Conservation (phyloP, 306 rosid species). For the Ormosia semicastrata region DNA sequence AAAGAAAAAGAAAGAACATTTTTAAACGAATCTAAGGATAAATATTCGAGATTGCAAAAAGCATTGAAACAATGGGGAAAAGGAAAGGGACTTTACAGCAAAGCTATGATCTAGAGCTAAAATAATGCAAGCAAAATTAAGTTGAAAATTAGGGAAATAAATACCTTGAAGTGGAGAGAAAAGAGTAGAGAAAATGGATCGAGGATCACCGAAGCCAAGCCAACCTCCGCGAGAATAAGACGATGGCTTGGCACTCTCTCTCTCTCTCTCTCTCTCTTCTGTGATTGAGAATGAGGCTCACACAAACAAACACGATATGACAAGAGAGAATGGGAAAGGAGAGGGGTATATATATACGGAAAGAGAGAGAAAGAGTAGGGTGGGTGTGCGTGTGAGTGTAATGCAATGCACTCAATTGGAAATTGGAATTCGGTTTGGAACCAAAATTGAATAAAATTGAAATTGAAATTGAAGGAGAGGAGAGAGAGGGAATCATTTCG, state of each 20-base stretch:
- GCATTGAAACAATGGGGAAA: not conserved
- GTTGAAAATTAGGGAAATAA: not conserved
- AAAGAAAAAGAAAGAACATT: not conserved
- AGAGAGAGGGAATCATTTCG: conserved; percentile 38
- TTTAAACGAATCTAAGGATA: not conserved
- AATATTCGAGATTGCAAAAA: not conserved
- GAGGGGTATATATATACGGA: conserved; percentile 9
- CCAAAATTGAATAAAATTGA: not conserved
- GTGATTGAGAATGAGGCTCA: not conserved
- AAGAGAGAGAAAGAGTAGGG: not conserved
- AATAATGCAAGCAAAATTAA: not conserved
- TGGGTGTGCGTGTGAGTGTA: not conserved
- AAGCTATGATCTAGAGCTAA: not conserved
- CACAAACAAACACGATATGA: not conserved
- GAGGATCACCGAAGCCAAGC: not conserved
- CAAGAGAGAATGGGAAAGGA: not conserved
- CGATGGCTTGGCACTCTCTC: not conserved
- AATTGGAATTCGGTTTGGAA: conserved; percentile 14
- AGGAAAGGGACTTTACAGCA: not conserved
- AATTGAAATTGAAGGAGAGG: not conserved
- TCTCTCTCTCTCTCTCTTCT: not conserved
- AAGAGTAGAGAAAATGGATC: not conserved
- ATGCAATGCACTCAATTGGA: conserved; percentile 22
- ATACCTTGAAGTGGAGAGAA: conserved; percentile 19
- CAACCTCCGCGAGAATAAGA: not conserved